Conservation (phyloP, 169 alveolate species). For the Plasmodium blacklocki region DNA sequence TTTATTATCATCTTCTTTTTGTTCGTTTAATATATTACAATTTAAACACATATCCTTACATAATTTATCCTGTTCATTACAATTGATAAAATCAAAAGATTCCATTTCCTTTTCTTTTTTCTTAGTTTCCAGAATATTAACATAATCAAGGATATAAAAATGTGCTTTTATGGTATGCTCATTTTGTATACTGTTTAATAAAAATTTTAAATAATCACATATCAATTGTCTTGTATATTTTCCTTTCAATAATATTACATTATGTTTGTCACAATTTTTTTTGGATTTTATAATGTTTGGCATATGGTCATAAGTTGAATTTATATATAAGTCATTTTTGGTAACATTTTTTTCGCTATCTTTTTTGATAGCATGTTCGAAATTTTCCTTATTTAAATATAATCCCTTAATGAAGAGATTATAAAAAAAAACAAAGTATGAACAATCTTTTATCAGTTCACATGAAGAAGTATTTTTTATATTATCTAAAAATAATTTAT, state of each 20-base stretch:
- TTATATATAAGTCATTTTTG: no score
- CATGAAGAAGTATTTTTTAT: not conserved
- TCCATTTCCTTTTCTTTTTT: not conserved
- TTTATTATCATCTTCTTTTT: not conserved
- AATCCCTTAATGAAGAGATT: conserved; percentile 24
- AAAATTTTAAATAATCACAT: conserved; percentile 18
- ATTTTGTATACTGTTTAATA: conserved; percentile 39
- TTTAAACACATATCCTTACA: not conserved
- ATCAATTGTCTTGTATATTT: conserved; percentile 23
- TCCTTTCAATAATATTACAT: conserved; percentile 29
- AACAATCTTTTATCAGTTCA: conserved; percentile 32
- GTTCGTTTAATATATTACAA: not conserved
- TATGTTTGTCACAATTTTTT: not conserved
- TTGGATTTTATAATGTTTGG: not conserved
- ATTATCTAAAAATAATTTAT: conserved; percentile 18
- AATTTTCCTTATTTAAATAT: conserved; percentile 6
- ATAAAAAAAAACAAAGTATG: conserved; percentile 23
- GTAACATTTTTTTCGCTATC: not conserved
- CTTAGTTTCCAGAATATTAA: not conserved
- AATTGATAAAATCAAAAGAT: not conserved
- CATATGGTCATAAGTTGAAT: not conserved
- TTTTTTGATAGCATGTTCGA: not conserved
- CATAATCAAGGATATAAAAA: conserved; percentile 37
- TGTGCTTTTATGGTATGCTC: conserved; percentile 5
- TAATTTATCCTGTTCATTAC: not conserved